Evolutionary conservation across 1,284 basidiomycete species (phyloP).

Genomic region (Meira miltonrushii): DNA sequence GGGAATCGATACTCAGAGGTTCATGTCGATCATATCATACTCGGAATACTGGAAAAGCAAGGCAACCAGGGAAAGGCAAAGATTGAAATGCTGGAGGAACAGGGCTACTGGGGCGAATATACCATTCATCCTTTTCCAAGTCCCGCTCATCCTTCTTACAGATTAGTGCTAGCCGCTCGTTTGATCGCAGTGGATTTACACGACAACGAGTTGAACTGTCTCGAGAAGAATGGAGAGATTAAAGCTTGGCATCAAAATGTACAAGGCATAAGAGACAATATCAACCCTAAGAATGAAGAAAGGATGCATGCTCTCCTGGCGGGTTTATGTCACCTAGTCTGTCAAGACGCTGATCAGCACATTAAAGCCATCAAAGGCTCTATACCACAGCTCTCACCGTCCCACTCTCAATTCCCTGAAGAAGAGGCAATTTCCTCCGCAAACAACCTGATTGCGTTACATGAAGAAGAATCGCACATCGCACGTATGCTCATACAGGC

Average conservation of each 20-base stretch:
- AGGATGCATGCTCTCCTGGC: constrained; percentile 14
- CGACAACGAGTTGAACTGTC: constrained; percentile 9
- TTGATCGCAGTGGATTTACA: constrained; percentile 25
- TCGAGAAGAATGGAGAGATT: constrained; percentile 11
- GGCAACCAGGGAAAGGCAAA: background rate
- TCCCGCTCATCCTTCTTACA: constrained; percentile 44
- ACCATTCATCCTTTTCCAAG: constrained; percentile 36
- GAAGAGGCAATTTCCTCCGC: background rate
- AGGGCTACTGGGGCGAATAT: constrained; percentile 45
- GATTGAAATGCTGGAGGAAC: constrained; percentile 18
- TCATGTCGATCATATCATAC: constrained; percentile 18
- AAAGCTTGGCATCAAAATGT: constrained; percentile 32
- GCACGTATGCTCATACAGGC: background rate
- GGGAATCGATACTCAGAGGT: constrained; percentile 38
- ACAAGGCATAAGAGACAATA: constrained; percentile 20
- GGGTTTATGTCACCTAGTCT: background rate
- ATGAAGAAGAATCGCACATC: background rate
- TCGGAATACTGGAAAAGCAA: too few species aligned
- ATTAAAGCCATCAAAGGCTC: background rate
- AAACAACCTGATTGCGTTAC: background rate
- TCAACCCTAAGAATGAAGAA: constrained; percentile 25
- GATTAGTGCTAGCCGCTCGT: constrained; percentile 35
- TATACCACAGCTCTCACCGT: background rate
- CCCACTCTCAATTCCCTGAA: background rate
- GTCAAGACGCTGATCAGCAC: background rate